Base-by-base conservation (phyloP, 192 early-diverging fungal species). In the Umbelopsis vinacea region DNA sequence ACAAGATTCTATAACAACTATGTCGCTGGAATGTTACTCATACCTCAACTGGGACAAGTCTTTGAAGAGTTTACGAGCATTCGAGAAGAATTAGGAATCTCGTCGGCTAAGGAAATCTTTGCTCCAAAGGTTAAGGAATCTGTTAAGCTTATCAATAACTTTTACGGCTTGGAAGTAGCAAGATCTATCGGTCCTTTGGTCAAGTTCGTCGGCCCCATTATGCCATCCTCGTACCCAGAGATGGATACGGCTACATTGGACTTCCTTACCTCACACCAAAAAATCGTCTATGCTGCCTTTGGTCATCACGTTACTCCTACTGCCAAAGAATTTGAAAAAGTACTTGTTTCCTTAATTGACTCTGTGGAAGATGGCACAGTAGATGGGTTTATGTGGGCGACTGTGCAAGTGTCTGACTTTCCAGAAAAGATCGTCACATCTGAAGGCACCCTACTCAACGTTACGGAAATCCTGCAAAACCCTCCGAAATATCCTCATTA, bases 381-480 rank as follows among this genome's bases (percentile, higher is more conserved):
- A 38, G 81, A 82, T 60, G 75, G 72, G 19, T 66, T 81, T 4
- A 57, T 83, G 19, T 83, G 81, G 81, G 45, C 77, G 19, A 57
- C 66, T 14, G 33, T 57, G 8, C 21, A 54, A 40, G 24, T 26
- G 3, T 17, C 29, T 0, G 10, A 37, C 4, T 33, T 63, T n/a
- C 57, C 57, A 63, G 14, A 35, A n/a, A 37, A 22, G 33, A 29
- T 63, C 12, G 26, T 26, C 26, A 63, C 15, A 38, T 14, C 26
- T 19, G 3, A n/a, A 33, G 57, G 57, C 15, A 63, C 12, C 4
- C 10, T 19, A 4, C 4, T 43, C 5, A 43, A 21, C 21, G 15
- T 63, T 11, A 63, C 57, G 15, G 57, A 63, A 17, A 63, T 63
- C n/a, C 26, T 63, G 3, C 29, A 63, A 12, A 35, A 63, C 15